Conservation (phyloP, 202 grass and related monocot genomes). For the Carex arenaria region DNA sequence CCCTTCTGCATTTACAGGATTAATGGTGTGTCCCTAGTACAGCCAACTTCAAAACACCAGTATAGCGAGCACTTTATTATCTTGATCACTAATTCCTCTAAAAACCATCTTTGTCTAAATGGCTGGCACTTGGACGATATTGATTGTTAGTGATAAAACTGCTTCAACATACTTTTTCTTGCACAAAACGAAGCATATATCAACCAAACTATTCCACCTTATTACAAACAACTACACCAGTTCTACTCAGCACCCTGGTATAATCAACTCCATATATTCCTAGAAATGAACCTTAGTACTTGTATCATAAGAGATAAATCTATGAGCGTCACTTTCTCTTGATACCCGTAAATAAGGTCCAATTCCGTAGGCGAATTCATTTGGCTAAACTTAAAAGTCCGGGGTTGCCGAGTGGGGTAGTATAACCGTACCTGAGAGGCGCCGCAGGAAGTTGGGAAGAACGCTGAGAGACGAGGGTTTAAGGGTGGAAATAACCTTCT, state of each 20-base stretch:
- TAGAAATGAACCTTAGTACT: no score
- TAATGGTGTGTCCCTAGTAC: not conserved
- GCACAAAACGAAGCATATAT: not conserved
- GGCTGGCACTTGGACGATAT: not conserved
- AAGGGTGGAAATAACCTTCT: not conserved
- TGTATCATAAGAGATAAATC: no score
- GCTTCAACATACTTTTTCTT: not conserved
- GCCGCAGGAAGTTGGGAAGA: not conserved
- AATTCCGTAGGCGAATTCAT: no score
- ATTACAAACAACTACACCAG: not conserved
- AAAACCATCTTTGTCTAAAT: not conserved
- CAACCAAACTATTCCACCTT: not conserved
- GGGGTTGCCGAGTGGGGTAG: no score
- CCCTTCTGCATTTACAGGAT: not conserved
- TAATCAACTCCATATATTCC: no score
- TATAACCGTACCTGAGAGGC: not conserved
- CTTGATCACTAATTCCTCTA: not conserved
- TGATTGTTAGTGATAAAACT: not conserved
- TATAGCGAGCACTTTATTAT: not conserved
- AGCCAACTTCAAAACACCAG: not conserved
- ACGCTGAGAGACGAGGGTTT: not conserved
- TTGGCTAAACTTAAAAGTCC: no score
- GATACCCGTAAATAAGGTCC: no score
- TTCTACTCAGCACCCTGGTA: not conserved
- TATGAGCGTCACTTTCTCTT: no score